Percentiles rank a stretch among this genome's conserved stretches.
phyloP scores from a whole-genome alignment of 306 rosid genomes.

The Rosa rugosa region DNA sequence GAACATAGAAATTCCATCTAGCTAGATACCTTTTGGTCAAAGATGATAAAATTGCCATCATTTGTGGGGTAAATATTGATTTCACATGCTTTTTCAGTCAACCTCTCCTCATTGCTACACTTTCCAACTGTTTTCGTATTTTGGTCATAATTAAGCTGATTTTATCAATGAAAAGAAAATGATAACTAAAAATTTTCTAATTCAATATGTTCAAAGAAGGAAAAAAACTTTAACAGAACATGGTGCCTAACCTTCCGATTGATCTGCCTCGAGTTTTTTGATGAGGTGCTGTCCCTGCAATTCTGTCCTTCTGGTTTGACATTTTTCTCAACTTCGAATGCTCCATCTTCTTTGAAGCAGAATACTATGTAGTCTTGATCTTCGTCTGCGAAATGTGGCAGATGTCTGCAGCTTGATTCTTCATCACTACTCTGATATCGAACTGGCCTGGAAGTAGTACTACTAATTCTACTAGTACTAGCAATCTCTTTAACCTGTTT shows the following conservation, averaged over 20 bases:
- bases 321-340: slow-evolving; percentile 49
- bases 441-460: background rate
- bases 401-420: slow-evolving; percentile 30
- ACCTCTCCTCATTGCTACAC: slow-evolving; percentile 29
- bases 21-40: slow-evolving; percentile 33
- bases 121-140: slow-evolving; percentile 24
- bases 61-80: slow-evolving; percentile 22
- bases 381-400: slow-evolving; percentile 43
- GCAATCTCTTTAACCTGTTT: slow-evolving; percentile 23
- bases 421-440: slow-evolving; percentile 19
- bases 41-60: slow-evolving; percentile 28
- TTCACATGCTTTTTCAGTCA: slow-evolving; percentile 26
- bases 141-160: slow-evolving; percentile 49
- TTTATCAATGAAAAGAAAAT: slow-evolving; percentile 6
- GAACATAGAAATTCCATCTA: background rate
- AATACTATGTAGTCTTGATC: slow-evolving; percentile 55
- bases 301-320: slow-evolving; percentile 24
- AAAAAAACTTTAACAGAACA: background rate
- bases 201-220: background rate
- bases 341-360: slow-evolving; percentile 55
- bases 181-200: background rate
- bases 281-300: slow-evolving; percentile 16
- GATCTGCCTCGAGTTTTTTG: slow-evolving; percentile 39
- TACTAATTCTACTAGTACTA: background rate
- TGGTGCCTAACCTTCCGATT: slow-evolving; percentile 48